Evolutionary conservation across 2,329 filamentous ascomycete genomes (phyloP), one percentile per base, ranked within the genome.

Genomic region (Mariannaea sp.): DNA sequence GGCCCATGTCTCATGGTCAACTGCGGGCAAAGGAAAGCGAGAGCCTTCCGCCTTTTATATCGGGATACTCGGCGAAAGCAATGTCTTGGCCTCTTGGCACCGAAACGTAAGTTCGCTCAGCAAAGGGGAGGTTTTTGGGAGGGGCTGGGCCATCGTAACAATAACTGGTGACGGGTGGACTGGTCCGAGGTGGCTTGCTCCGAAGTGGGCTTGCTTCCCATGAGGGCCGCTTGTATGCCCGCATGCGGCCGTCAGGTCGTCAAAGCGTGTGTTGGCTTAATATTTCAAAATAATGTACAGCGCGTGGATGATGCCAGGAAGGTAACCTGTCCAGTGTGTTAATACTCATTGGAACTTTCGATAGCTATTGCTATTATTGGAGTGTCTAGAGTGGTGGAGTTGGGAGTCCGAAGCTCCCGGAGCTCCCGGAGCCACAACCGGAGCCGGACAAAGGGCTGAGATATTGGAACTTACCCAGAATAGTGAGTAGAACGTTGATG

Each of bases 211-310:
- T 14, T 36, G 42, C 32, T 46, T 35, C 35, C 55, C 40, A 30
- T 29, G 27, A n/a, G 51, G 30, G 45, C 53, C 47, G 38, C 41
- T 45, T 44, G 47, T 52, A 49, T 35, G 52, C 48, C 55, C 52
- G 33, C 32, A 43, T 46, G 52, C 49, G 32, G 38, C 53, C 56
- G 49, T 47, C 42, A 45, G 39, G 40, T 51, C 32, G 38, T 35
- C 55, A 43, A 55, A n/a, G n/a, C 53, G 49, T 39, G 46, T 49
- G 47, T 40, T 52, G 42, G 50, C 56, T 66, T 90, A 95, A 73
- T 92, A 93, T 77, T 93, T 94, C 68, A 94, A 81, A 65, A 96
- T 94, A 70, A 96, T 92, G 82, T 94, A 96, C 79, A 96, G 77
- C 58, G 92, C 92, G 80, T 96, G 92, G 74, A 96, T 90, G 78